phyloP scores from a whole-genome alignment of 2,329 filamentous ascomycete species.

The Colletotrichum sp. region DNA sequence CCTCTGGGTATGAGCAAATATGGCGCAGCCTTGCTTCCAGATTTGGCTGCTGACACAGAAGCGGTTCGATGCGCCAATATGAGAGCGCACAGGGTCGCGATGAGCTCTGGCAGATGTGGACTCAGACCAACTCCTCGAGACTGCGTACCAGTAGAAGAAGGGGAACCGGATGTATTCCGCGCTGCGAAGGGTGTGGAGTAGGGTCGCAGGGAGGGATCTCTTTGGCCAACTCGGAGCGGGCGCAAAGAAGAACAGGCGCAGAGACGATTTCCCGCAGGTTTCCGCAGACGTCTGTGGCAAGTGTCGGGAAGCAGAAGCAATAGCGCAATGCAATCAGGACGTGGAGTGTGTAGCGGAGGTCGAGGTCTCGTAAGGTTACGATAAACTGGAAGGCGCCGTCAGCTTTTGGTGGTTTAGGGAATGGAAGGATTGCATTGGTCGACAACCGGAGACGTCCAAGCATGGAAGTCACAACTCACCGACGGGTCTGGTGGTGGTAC shows the following conservation, averaged over 20 bases:
- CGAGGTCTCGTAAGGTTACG: conserved; percentile 1
- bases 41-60: not conserved
- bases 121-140: not conserved
- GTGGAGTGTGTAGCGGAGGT: not conserved
- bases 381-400: conserved; percentile 3
- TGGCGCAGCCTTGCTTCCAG: not conserved
- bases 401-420: conserved; percentile 2
- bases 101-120: not conserved
- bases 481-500: not conserved
- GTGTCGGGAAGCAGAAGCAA: not conserved
- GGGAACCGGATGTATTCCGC: not conserved
- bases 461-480: conserved; percentile 15
- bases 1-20: not conserved
- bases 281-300: not conserved
- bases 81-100: not conserved
- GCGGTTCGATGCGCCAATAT: not conserved
- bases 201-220: not conserved
- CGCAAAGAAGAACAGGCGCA: not conserved
- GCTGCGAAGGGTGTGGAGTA: conserved; percentile 1
- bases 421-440: conserved; percentile 4
- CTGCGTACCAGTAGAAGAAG: not conserved
- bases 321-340: not conserved
- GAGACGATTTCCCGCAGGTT: not conserved
- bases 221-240: not conserved
- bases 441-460: not conserved